phyloP scores from a whole-genome alignment of 192 early-diverging fungal genomes.

The Blastocladiella britannica region DNA sequence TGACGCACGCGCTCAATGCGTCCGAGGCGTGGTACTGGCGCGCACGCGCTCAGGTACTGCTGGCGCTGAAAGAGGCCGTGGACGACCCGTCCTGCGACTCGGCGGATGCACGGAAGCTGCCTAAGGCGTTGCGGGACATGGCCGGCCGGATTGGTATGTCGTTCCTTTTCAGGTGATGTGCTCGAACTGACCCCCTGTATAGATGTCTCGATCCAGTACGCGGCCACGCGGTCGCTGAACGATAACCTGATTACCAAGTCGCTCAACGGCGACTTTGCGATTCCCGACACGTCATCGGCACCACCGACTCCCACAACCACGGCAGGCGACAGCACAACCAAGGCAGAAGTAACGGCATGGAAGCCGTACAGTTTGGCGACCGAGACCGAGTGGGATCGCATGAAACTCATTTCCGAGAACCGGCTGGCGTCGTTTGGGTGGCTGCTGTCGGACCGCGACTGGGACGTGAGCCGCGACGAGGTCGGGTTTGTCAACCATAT shows the following conservation, averaged over 20 bases:
- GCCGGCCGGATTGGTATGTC: not conserved
- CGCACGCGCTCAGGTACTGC: constrained; percentile 29
- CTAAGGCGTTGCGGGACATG: not conserved
- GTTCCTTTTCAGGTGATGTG: no score
- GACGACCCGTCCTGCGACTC: not conserved
- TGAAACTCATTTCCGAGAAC: not conserved
- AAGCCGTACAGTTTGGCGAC: not conserved
- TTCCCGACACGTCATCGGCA: not conserved
- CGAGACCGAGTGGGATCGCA: not conserved
- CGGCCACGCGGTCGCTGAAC: not conserved
- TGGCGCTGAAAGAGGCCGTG: constrained; percentile 7
- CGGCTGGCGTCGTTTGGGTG: not conserved
- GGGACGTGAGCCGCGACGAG: not conserved
- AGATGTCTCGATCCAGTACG: not conserved
- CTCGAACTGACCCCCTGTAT: no score
- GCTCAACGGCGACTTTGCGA: not conserved
- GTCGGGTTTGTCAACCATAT: not conserved
- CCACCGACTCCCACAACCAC: not conserved
- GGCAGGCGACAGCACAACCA: no score
- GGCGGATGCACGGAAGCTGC: not conserved
- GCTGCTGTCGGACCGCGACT: not conserved
- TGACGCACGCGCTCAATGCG: constrained; percentile 13
- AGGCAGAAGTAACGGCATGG: no score
- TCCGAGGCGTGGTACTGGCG: constrained; percentile 46
- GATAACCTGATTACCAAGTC: not conserved